These are phyloP conservation scores for Microdochium paspali DNA, from an alignment of 2,329 filamentous ascomycete species.

Conservation along the genomic window DNA sequence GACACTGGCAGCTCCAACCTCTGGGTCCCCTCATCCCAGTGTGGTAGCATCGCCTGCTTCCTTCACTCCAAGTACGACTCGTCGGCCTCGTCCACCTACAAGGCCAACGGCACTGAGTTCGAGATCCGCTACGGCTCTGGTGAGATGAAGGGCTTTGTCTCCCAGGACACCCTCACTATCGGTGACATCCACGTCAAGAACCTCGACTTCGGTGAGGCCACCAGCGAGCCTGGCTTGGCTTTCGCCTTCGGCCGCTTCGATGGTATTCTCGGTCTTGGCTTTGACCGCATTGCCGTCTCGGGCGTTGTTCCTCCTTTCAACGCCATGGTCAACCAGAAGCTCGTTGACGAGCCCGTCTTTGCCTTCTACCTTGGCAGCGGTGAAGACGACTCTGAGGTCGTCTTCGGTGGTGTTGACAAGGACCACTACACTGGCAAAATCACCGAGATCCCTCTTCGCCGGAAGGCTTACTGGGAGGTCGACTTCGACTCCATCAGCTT, in stretches of 20 bases:
- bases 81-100: constrained; percentile 77
- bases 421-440: constrained; percentile 76
- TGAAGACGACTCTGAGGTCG: constrained; percentile 70
- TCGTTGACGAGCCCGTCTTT: constrained; percentile 88
- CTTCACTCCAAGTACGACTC: constrained; percentile 96
- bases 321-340: constrained; percentile 82
- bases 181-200: constrained; percentile 81
- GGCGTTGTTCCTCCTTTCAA: constrained; percentile 92
- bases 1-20: constrained; percentile 98
- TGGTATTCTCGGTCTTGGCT: constrained; percentile 90
- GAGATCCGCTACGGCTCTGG: constrained; percentile 95
- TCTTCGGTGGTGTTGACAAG: constrained; percentile 83
- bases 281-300: constrained; percentile 96
- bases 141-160: constrained; percentile 87
- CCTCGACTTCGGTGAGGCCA: constrained; percentile 95
- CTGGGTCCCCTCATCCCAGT: constrained; percentile 89
- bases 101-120: constrained; percentile 87
- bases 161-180: constrained; percentile 76
- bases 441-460: constrained; percentile 85
- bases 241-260: constrained; percentile 98
- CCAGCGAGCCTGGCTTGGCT: constrained; percentile 87
- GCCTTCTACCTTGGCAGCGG: constrained; percentile 85
- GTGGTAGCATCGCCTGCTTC: constrained; percentile 95
- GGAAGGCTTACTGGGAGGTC: constrained; percentile 99
- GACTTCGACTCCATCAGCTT: constrained; percentile 88